Evolutionary conservation across 441 rosid species (phyloP), one percentile per base, ranked within the genome.

Genomic region (Erodium moschatum): DNA sequence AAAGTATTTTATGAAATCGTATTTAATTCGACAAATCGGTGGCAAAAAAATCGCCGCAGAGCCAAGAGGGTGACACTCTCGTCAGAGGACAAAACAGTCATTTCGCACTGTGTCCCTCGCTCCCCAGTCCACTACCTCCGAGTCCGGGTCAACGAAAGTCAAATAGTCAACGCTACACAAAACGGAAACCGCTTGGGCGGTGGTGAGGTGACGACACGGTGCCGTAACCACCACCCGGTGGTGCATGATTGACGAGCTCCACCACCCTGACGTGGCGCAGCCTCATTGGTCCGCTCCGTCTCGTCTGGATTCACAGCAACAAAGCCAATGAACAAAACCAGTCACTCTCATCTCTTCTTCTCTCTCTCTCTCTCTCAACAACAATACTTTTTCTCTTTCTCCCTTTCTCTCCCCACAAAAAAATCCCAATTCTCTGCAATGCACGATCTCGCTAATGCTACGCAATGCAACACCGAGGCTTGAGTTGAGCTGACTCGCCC

Each of bases 321-420:
- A 3, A 3, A 33, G 38, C 38, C 38, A 33, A 78, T 83, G 70
- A 85, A 66, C 70, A 66, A 74, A 72, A 70, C 85, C 81, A 76
- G 90, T 85, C 89, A 68, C 38, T 33, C 38, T 33, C 38, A 33
- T 33, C 38, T 33, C 5, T 3, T 33, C 6, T 3, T 33, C 38
- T 33, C 38, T 33, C 38, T 33, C 38, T 33, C 27, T 24, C 27
- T 24, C 27, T 24, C 27, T 24, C 27, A 1, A 33, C 38, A 33
- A 33, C 6, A 33, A 33, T 33, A 33, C 38, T 3, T 33, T 33
- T 5, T 24, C 27, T 24, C 27, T 24, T 2, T 24, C 27, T 24
- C 50, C 69, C 74, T 75, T 31, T 80, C 78, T 79, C 78, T 64
- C 77, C 73, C 78, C 69, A 1, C 27, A 24, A 24, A n/a, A 50